Evolutionary conservation across 2,329 filamentous ascomycete species (phyloP).

Genomic region (Rasamsonia emersonii): DNA sequence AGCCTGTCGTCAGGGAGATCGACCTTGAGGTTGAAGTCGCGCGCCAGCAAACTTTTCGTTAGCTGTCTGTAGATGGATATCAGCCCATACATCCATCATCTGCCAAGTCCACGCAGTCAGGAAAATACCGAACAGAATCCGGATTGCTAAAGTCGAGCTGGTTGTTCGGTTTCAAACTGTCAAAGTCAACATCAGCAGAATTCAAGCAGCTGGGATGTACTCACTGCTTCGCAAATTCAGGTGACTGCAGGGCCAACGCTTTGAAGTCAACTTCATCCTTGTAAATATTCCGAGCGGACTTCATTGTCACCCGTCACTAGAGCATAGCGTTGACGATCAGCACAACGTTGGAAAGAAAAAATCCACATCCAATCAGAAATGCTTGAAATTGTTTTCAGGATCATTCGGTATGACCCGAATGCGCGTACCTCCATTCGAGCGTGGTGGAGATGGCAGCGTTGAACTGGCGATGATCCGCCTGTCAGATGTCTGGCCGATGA

Average conservation of each 20-base stretch:
- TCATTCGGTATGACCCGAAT: too few species aligned
- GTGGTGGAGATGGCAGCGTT: too few species aligned
- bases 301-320: slow-evolving; percentile 19
- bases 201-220: slow-evolving; percentile 15
- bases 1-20: slow-evolving; percentile 68
- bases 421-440: too few species aligned
- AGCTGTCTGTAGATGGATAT: slow-evolving; percentile 47
- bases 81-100: slow-evolving; percentile 8
- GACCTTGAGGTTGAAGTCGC: slow-evolving; percentile 65
- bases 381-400: too few species aligned
- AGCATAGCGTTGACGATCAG: background rate
- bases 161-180: slow-evolving; percentile 44
- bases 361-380: too few species aligned
- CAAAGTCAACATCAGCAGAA: slow-evolving; percentile 7
- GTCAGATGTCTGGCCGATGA: too few species aligned
- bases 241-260: slow-evolving; percentile 49
- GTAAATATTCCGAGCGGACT: slow-evolving; percentile 41
- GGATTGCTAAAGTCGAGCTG: slow-evolving; percentile 77
- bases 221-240: slow-evolving; percentile 51
- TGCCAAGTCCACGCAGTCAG: background rate
- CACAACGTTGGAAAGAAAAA: background rate
- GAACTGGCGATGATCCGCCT: too few species aligned
- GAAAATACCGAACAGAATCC: slow-evolving; percentile 63
- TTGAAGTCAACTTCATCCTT: slow-evolving; percentile 54
- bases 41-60: slow-evolving; percentile 66